phyloP scores from a whole-genome alignment of 2,329 filamentous ascomycete species.

The Botrytis porri region DNA sequence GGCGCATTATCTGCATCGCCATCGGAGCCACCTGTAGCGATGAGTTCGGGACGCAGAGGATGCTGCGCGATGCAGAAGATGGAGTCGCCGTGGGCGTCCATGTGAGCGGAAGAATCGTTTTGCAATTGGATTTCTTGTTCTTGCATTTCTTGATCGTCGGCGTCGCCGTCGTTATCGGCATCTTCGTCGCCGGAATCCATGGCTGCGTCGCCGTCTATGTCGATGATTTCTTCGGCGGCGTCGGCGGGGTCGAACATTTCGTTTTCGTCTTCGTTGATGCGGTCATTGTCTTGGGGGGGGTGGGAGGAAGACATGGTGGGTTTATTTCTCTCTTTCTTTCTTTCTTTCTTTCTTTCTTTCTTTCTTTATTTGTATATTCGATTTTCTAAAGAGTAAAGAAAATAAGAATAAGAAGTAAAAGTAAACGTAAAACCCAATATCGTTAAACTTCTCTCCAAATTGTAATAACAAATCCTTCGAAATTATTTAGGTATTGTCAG shows the following conservation, averaged over 20 bases:
- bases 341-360: too few species aligned
- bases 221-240: constrained; percentile 69
- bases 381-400: not conserved
- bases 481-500: not conserved
- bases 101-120: constrained; percentile 92
- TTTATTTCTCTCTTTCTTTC: too few species aligned
- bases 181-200: constrained; percentile 71
- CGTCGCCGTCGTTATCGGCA: constrained; percentile 52
- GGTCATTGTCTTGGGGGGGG: constrained; percentile 25
- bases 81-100: constrained; percentile 84
- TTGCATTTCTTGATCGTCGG: constrained; percentile 51
- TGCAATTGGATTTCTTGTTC: constrained; percentile 72
- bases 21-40: constrained; percentile 80
- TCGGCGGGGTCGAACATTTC: constrained; percentile 76
- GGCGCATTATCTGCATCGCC: constrained; percentile 57
- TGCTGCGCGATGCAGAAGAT: constrained; percentile 96
- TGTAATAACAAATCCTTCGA: not conserved
- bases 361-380: too few species aligned
- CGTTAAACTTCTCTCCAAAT: not conserved
- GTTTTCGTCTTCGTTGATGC: constrained; percentile 49
- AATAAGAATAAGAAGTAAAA: not conserved
- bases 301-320: constrained; percentile 31
- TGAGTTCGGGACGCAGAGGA: constrained; percentile 70
- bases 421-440: not conserved
- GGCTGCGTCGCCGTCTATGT: constrained; percentile 63